Base-by-base conservation (phyloP, 1,284 basidiomycete species). In the Blastosporella zonata region DNA sequence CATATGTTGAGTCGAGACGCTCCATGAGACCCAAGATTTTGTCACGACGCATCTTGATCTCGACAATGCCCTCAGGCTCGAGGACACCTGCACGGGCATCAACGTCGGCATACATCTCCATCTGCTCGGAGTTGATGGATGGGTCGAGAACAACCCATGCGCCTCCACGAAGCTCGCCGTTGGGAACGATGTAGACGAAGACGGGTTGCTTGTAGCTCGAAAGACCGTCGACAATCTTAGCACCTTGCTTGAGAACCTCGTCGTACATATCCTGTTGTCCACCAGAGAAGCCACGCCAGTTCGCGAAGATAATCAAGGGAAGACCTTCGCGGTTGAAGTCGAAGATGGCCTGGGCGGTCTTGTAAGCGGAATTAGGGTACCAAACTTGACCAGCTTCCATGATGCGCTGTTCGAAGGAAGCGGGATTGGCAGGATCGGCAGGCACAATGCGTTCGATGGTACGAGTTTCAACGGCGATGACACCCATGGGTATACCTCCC, bases 351-450 rank as follows among this genome's bases (percentile, higher is more conserved):
- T 98, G 97, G 7, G 96, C 97, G 20, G 97, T 99, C 81, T 99
- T 99, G 78, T 97, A 96, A n/a, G 97, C 95, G 22, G 92, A 96
- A 72, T 99, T 99, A 43, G 97, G 97, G 71, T 98, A 99, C 97
- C 97, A 99, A 12, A 90, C 97, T 68, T 99, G 97, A 62, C 97
- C 97, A 28, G 97, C 97, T 67, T 99, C 96, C 86, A 98, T 95
- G 69, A 99, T 94, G 60, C 89, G 87, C 67, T 95, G 95, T 72
- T 99, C 97, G 68, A 95, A 93, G 35, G 96, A 99, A 35, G 91
- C 81, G 21, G 97, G 90, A 71, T 99, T 99, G 50, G 97, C 97
- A n/a, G 97, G 97, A 65, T 99, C 97, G 38, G 97, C 97, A 29
- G 97, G 96, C 37, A 98, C 88, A 43, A 99, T 81, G 45, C 95